A percentile compares a stretch with the other conserved stretches of the same genome.
Conservation (phyloP, 2,329 filamentous ascomycete species). For the Claviceps purpurea region DNA sequence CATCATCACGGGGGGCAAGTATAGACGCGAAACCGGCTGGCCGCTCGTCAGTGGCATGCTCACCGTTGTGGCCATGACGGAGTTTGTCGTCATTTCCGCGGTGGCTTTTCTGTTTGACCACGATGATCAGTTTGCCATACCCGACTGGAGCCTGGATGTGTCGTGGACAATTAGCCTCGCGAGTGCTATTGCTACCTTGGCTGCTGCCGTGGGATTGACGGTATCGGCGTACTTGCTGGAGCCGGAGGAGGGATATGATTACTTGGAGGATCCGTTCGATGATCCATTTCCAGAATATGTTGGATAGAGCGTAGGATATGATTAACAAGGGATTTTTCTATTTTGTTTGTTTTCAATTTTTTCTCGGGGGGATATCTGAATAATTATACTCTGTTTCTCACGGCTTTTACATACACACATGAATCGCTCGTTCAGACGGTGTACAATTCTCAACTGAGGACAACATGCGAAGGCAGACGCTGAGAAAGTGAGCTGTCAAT, state of each 20-base stretch:
- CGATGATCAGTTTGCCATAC: conserved; percentile 66
- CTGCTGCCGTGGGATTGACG: conserved; percentile 45
- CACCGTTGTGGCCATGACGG: conserved; percentile 48
- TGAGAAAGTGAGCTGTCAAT: no score
- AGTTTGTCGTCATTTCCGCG: conserved; percentile 66
- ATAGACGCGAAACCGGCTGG: conserved; percentile 73
- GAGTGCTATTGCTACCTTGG: conserved; percentile 38
- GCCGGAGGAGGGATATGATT: conserved; percentile 75
- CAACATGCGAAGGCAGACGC: no score
- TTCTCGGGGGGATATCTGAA: no score
- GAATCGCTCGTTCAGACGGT: background rate
- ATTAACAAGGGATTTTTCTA: background rate
- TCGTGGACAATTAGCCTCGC: conserved; percentile 61
- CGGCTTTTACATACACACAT: no score
- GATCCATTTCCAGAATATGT: no score
- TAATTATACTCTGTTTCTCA: background rate
- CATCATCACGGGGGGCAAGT: conserved; percentile 65
- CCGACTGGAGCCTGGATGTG: conserved; percentile 67
- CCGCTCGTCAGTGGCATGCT: conserved; percentile 57
- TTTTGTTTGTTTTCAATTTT: background rate
- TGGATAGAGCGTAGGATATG: no score
- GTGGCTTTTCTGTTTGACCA: conserved; percentile 78
- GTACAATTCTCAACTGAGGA: no score
- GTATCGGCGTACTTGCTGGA: conserved; percentile 58
- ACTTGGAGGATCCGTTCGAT: conserved; percentile 41